Evolutionary conservation across 1,284 basidiomycete species (phyloP), one percentile per base, ranked within the genome.

Genomic region (Marasmius oreades): DNA sequence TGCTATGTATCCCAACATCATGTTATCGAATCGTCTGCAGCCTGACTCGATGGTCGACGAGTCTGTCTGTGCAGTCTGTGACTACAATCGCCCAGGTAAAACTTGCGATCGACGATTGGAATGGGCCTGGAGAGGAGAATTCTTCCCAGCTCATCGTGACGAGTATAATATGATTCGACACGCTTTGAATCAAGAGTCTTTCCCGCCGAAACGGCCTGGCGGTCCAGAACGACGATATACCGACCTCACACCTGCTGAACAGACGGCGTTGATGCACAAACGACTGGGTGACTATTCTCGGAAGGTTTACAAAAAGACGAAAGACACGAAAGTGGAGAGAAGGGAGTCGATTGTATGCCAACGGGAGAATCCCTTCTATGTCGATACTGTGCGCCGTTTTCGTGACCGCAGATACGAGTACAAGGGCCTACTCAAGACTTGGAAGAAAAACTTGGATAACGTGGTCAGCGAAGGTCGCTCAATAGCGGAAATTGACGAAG

Each of bases 1-100:
- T 1, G 97, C 97, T 63, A 99, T 99, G 97, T 99, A 99, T 69
- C 97, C 97, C 57, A 99, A 99, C 75, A 99, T 99, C 85, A 99
- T 99, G 97, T 90, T 99, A 77, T 98, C 95, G 28, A 99, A 99
- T 71, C 92, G 97, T 55, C 82, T 99, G 2, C 97, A 99, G 66
- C 97, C 97, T 1, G 97, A 99, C 72, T 97, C 97, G 1, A 92
- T 99, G 72, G 92, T 98, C 16, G 93, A 96, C 68, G 97, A 99
- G 72, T 88, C 95, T 7, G 92, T 89, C 45, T 99, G 97, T 69
- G 97, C 97, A 0, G 95, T 98, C 5, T 99, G 97, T 74, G 97
- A 99, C 74, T 99, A 91, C 73, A 99, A 99, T 67, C 85, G 95
- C 5, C 95, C 96, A 0, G 94, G 92, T 31, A 99, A 99, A 77